A percentile compares a stretch with the other conserved stretches of the same genome.
These are phyloP conservation scores for Cyathus striatus DNA, from an alignment of 768 basidiomycete genomes.

Conservation along the genomic window DNA sequence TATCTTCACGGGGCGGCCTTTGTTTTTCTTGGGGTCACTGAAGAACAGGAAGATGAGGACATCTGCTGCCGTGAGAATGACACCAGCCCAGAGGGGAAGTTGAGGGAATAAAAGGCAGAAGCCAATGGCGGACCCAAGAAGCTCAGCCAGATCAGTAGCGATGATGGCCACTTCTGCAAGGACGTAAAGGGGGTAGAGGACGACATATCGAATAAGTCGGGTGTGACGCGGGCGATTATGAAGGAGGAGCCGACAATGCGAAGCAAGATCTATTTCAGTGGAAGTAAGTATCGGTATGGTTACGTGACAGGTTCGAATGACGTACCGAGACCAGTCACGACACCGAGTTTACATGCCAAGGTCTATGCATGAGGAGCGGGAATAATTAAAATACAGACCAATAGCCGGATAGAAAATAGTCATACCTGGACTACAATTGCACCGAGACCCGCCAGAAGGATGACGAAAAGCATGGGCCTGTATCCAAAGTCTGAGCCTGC, in stretches of 20 bases:
- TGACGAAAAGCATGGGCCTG: slow-evolving; percentile 62
- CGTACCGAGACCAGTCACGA: slow-evolving; percentile 60
- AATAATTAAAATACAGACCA: slow-evolving; percentile 10
- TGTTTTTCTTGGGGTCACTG: slow-evolving; percentile 51
- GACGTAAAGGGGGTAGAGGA: slow-evolving; percentile 53
- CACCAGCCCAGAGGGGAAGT: slow-evolving; percentile 52
- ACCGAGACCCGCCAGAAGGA: slow-evolving; percentile 57
- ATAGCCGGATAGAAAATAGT: neutral
- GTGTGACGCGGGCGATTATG: slow-evolving; percentile 47
- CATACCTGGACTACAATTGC: slow-evolving; percentile 64
- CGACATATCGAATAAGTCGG: slow-evolving; percentile 36
- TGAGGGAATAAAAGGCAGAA: slow-evolving; percentile 57
- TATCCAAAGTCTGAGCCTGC: slow-evolving; percentile 76
- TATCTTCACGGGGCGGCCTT: slow-evolving; percentile 47
- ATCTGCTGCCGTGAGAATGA: slow-evolving; percentile 53
- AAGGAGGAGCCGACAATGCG: slow-evolving; percentile 51
- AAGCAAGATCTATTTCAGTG: slow-evolving; percentile 42
- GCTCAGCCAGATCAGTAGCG: slow-evolving; percentile 66
- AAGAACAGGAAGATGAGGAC: slow-evolving; percentile 57
- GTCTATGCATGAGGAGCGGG: slow-evolving; percentile 35
- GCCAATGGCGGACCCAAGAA: slow-evolving; percentile 67
- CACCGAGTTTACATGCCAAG: slow-evolving; percentile 64
- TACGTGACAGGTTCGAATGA: slow-evolving; percentile 1
- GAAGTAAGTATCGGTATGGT: neutral
- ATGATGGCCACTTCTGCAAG: slow-evolving; percentile 58